Evolutionary conservation across 768 basidiomycete species (phyloP).

Genomic region (Boletus rex-veris): DNA sequence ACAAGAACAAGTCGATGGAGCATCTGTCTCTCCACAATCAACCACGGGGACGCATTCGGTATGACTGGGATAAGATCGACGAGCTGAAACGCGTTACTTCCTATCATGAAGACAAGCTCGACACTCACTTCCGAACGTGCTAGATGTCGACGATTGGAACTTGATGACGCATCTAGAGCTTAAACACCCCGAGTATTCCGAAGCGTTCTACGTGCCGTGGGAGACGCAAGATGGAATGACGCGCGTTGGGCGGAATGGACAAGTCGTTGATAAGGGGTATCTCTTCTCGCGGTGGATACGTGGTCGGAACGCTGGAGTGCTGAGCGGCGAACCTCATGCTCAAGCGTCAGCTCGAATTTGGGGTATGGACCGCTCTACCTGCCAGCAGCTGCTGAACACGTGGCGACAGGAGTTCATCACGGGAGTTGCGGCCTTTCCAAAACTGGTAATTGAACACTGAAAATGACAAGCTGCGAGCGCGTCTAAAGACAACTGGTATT

Average conservation of each 20-base stretch:
- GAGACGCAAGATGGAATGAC: constrained; percentile 42
- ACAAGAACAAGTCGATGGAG: constrained; percentile 41
- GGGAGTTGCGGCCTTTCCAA: too few species aligned
- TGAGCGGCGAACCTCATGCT: constrained; percentile 30
- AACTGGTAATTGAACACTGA: too few species aligned
- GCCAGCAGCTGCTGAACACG: constrained; percentile 23
- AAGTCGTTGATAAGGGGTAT: constrained; percentile 36
- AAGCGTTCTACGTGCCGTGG: constrained; percentile 43
- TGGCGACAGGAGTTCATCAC: constrained; percentile 37
- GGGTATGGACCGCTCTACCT: constrained; percentile 32
- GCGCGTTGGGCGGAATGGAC: constrained; percentile 41
- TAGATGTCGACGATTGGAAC: constrained; percentile 26
- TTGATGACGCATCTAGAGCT: constrained; percentile 45
- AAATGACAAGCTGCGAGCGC: too few species aligned
- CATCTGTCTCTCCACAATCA: constrained; percentile 38
- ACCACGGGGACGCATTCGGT: background rate
- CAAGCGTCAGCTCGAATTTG: constrained; percentile 33
- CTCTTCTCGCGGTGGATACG: constrained; percentile 46
- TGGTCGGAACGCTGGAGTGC: constrained; percentile 44
- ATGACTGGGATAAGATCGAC: constrained; percentile 11
- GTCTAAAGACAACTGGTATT: too few species aligned
- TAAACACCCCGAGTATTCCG: constrained; percentile 39
- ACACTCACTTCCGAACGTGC: background rate
- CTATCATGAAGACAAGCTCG: constrained; percentile 32
- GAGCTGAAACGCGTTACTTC: constrained; percentile 29